Percentiles rank a stretch among this genome's conserved stretches.
Conservation (phyloP, 1,284 basidiomycete species). For the Meira miltonrushii region DNA sequence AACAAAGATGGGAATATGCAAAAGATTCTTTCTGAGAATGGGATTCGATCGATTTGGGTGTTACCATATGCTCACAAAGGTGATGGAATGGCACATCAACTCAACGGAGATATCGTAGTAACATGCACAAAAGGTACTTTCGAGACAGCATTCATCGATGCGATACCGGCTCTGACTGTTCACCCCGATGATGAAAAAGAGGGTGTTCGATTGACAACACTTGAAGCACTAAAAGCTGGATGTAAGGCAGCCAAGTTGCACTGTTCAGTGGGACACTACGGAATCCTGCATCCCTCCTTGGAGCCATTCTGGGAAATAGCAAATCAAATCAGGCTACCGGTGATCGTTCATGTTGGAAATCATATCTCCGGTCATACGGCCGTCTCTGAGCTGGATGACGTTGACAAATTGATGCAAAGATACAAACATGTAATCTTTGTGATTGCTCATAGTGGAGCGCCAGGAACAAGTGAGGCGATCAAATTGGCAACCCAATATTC, state of each 20-base stretch:
- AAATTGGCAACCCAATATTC: conserved; percentile 4
- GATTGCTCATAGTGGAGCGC: conserved; percentile 12
- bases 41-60: conserved; percentile 6
- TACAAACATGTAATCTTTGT: conserved; percentile 9
- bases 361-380: conserved; percentile 8
- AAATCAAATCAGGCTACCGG: background rate
- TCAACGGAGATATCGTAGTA: conserved; percentile 10
- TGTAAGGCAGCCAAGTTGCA: conserved; percentile 13
- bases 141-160: background rate
- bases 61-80: conserved; percentile 16
- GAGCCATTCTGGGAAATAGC: conserved; percentile 7
- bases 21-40: background rate
- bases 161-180: conserved; percentile 7
- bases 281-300: conserved; percentile 6
- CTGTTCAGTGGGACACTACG: conserved; percentile 12
- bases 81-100: background rate
- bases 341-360: conserved; percentile 11
- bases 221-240: background rate
- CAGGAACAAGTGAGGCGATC: conserved; percentile 6
- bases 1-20: background rate
- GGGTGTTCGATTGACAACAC: background rate
- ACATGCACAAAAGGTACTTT: background rate
- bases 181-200: conserved; percentile 13
- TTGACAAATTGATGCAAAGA: conserved; percentile 5
- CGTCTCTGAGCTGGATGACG: conserved; percentile 2